These are phyloP conservation scores for Lycium ferocissimum DNA, from an alignment of 257 asterid species.

Conservation along the genomic window DNA sequence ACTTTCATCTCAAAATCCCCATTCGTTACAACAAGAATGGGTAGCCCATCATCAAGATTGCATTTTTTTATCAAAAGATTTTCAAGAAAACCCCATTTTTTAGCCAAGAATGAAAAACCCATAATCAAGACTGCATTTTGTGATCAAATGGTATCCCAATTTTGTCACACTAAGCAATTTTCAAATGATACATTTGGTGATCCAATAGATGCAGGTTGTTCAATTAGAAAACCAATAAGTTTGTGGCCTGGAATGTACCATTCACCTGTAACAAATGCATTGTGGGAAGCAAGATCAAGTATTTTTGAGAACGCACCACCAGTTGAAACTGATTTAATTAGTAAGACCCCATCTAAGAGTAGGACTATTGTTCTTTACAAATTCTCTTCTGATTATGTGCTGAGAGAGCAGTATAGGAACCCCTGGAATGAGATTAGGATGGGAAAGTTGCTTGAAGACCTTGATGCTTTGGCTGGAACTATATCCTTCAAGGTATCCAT, in stretches of 20 bases:
- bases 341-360: slow-evolving; percentile 66
- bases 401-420: slow-evolving; percentile 88
- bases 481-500: slow-evolving; percentile 75
- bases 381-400: slow-evolving; percentile 75
- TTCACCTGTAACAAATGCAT: slow-evolving; percentile 91
- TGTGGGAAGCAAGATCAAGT: slow-evolving; percentile 88
- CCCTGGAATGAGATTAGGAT: slow-evolving; percentile 90
- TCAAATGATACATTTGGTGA: slow-evolving; percentile 45
- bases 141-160: slow-evolving; percentile 19
- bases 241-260: slow-evolving; percentile 95
- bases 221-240: slow-evolving; percentile 81
- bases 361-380: slow-evolving; percentile 71
- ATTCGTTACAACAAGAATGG: slow-evolving; percentile 44
- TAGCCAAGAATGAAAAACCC: slow-evolving; percentile 26
- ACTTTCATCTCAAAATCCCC: slow-evolving; percentile 39
- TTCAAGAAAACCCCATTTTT: slow-evolving; percentile 46
- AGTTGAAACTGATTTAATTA: slow-evolving; percentile 51
- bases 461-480: slow-evolving; percentile 97
- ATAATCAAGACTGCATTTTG: neutral
- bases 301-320: slow-evolving; percentile 51
- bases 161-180: slow-evolving; percentile 46
- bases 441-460: slow-evolving; percentile 96
- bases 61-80: slow-evolving; percentile 27
- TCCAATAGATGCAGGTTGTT: slow-evolving; percentile 75
- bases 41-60: slow-evolving; percentile 13